Percentiles rank a stretch among this genome's conserved stretches.
These are phyloP conservation scores for Shiraia bambusicola DNA, from an alignment of 2,329 filamentous ascomycete species.

Conservation along the genomic window DNA sequence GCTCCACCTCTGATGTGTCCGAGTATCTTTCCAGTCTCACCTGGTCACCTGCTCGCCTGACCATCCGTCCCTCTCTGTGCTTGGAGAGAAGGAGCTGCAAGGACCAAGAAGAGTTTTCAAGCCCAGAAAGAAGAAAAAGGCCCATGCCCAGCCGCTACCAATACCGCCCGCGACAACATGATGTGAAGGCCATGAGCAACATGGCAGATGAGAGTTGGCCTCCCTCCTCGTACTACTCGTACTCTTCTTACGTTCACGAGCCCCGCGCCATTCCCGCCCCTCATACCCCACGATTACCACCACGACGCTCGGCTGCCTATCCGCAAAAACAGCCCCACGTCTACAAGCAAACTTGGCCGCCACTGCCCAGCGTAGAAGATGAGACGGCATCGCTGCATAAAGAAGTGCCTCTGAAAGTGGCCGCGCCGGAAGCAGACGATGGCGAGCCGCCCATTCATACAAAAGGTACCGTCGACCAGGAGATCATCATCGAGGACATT, in stretches of 20 bases:
- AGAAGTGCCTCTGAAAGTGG: conserved; percentile 54
- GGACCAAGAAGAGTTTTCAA: too few species aligned
- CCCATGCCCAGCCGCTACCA: conserved; percentile 26
- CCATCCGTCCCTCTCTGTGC: conserved; percentile 5
- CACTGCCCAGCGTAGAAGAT: conserved; percentile 69
- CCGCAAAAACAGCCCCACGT: conserved; percentile 21
- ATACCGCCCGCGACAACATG: conserved; percentile 26
- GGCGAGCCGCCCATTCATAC: conserved; percentile 61
- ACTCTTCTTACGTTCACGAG: conserved; percentile 26
- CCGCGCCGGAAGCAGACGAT: conserved; percentile 32
- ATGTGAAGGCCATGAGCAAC: conserved; percentile 27
- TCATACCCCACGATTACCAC: conserved; percentile 15
- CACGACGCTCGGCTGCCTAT: conserved; percentile 16
- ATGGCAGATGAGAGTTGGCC: conserved; percentile 18
- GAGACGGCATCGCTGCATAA: conserved; percentile 63
- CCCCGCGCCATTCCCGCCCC: conserved; percentile 19
- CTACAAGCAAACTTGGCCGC: conserved; percentile 51
- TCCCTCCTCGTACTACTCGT: conserved; percentile 28
- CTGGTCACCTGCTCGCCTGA: conserved; percentile 11
- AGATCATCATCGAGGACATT: conserved; percentile 66
- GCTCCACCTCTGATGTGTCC: conserved; percentile 4
- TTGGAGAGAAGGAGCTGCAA: too few species aligned
- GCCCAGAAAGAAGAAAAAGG: conserved; percentile 1
- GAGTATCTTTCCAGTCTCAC: conserved; percentile 6
- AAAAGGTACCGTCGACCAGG: conserved; percentile 67